Evolutionary conservation across 2,329 filamentous ascomycete genomes (phyloP), one percentile per base, ranked within the genome.

Genomic region (Achaetomium macrosporum): DNA sequence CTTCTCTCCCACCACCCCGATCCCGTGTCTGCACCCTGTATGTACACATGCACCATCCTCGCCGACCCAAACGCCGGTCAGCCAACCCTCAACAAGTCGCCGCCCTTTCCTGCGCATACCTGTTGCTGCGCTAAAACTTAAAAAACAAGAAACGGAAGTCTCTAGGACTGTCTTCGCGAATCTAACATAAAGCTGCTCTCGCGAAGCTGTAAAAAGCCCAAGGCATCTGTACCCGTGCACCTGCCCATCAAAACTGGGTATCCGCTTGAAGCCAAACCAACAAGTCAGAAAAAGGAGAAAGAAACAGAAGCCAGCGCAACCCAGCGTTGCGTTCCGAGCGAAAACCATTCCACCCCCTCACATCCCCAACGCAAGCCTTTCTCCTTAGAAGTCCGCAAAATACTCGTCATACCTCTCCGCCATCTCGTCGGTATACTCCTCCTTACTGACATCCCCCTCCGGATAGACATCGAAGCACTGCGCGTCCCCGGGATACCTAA

Each of bases 391-490:
- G 58, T 87, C 85, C 56, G 76, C 75, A 66, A 92, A 92, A 62
- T 76, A 81, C 47, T 76, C 72, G 51, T 91, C 88, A 68, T 88
- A 90, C 69, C 82, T 82, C 42, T 75, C 73, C 33, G 76, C 75
- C 76, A 90, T 75, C 42, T 89, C 85, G 40, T 81, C 76, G 3
- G 84, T 87, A 63, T 90, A 91, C 51, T 74, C 71, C 37, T 87
- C 83, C 51, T 79, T 74, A 44, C 77, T 76, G 50, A 76, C 80
- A 54, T 85, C 82, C 64, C 90, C 85, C 55, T 89, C 85, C n/a
- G 88, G 85, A 63, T 92, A 93, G 40, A 84, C 77, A 63, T 92
- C 88, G 64, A 92, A 93, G 66, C 89, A 92, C 64, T 87, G 79
- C 16, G 88, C 84, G 64, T 92, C 88, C 31, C 86, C 87, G 0